Evolutionary conservation across 208 protist species (phyloP).

Genomic region (Crithidia sp.): DNA sequence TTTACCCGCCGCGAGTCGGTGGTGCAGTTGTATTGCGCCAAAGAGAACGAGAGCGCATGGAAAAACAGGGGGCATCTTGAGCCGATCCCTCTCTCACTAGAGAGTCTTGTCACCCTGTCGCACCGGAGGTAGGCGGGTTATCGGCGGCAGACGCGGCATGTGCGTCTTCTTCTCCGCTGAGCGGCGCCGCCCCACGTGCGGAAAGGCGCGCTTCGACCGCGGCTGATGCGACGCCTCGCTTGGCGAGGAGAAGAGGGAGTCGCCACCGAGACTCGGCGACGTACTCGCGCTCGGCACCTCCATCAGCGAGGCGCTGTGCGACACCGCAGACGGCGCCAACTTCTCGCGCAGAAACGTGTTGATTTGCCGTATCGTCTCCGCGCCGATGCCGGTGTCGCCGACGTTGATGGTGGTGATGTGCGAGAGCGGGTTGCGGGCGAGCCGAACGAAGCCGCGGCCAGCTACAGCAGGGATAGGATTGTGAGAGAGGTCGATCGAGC

Average conservation of each 20-base stretch:
- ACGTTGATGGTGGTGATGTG: conserved; percentile 61
- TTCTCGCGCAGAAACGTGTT: conserved; percentile 65
- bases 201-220: conserved; percentile 4
- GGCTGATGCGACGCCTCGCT: neutral
- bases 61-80: too few relatives aligned
- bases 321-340: conserved; percentile 15
- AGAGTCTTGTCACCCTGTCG: conserved; percentile 15
- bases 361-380: conserved; percentile 70
- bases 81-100: neutral
- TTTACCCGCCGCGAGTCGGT: too few relatives aligned
- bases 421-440: conserved; percentile 70
- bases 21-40: too few relatives aligned
- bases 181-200: neutral
- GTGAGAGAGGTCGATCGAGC: conserved; percentile 67
- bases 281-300: conserved; percentile 17
- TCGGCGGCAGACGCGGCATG: conserved; percentile 21
- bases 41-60: too few relatives aligned
- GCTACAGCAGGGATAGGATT: conserved; percentile 85
- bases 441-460: conserved; percentile 64
- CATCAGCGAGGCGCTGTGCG: conserved; percentile 13
- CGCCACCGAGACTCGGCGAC: conserved; percentile 5
- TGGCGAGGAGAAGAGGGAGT: conserved; percentile 12
- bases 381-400: conserved; percentile 57
- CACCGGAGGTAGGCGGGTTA: conserved; percentile 11
- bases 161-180: neutral